A percentile compares a stretch with the other conserved stretches of the same genome.
Conservation (phyloP, 495 filamentous ascomycete genomes). For the Tuber aestivum region DNA sequence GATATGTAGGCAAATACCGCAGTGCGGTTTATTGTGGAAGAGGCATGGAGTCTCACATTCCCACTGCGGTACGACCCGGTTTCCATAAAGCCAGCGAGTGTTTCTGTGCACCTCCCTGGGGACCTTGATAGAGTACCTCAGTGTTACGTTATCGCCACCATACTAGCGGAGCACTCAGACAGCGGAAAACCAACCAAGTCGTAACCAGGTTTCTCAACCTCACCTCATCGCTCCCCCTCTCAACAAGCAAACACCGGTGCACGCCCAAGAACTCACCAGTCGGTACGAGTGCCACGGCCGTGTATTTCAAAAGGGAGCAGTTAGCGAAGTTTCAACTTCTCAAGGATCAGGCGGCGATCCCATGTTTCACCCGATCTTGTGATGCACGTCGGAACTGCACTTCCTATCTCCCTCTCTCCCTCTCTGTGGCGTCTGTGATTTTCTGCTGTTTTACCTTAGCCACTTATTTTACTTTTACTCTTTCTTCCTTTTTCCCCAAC, state of each 20-base stretch:
- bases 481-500: not conserved
- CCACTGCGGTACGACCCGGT: not conserved
- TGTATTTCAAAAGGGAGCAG: not conserved
- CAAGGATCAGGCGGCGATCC: not conserved
- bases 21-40: not conserved
- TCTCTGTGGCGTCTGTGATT: not conserved
- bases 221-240: not conserved
- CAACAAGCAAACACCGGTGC: not conserved
- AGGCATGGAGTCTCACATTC: not conserved
- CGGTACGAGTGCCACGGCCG: not conserved
- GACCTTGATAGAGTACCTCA: not conserved
- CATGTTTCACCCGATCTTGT: not conserved
- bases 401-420: not conserved
- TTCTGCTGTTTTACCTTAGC: not conserved
- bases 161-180: not conserved
- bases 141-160: not conserved
- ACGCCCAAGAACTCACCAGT: not conserved
- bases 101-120: not conserved
- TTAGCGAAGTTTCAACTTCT: not conserved
- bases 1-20: not conserved
- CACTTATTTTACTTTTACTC: not conserved
- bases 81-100: not conserved
- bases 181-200: not conserved
- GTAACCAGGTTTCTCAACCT: not conserved
- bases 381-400: conserved; percentile 2